Evolutionary conservation across 768 basidiomycete genomes (phyloP).

Genomic region (Mycena chlorophos): DNA sequence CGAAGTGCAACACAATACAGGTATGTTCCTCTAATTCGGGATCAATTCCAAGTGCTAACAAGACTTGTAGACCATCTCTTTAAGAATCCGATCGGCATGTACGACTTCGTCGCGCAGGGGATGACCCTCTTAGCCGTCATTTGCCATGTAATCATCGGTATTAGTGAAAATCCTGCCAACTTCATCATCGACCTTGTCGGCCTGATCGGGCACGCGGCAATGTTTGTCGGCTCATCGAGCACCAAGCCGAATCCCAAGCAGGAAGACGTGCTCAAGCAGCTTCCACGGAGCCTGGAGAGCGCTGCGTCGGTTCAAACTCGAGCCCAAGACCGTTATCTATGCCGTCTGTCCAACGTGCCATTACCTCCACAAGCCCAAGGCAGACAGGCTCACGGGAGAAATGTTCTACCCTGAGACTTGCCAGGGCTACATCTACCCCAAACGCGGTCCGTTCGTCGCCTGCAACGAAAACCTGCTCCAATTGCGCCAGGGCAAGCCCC

Average conservation of each 20-base stretch:
- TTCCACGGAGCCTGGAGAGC: constrained; percentile 17
- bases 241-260: constrained; percentile 9
- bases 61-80: constrained; percentile 18
- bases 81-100: constrained; percentile 12
- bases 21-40: background rate
- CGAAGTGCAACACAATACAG: background rate
- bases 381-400: constrained; percentile 15
- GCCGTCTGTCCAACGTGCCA: too few species aligned
- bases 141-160: constrained; percentile 13
- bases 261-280: constrained; percentile 12
- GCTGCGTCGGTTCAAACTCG: constrained; percentile 16
- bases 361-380: too few species aligned
- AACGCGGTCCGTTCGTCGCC: too few species aligned
- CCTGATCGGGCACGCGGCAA: constrained; percentile 17
- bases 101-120: constrained; percentile 13
- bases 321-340: constrained; percentile 16
- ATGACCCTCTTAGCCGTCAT: constrained; percentile 15
- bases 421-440: constrained; percentile 9
- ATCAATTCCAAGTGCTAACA: background rate
- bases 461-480: constrained; percentile 11
- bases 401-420: constrained; percentile 14
- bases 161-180: constrained; percentile 15
- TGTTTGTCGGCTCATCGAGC: constrained; percentile 9
- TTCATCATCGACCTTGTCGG: constrained; percentile 18
- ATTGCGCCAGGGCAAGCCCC: constrained; percentile 12